Percentiles rank a stretch among this genome's conserved stretches.
Evolutionary conservation across 164 flowering plant genomes (phyloP).

Genomic region (Hamamelis virginiana): DNA sequence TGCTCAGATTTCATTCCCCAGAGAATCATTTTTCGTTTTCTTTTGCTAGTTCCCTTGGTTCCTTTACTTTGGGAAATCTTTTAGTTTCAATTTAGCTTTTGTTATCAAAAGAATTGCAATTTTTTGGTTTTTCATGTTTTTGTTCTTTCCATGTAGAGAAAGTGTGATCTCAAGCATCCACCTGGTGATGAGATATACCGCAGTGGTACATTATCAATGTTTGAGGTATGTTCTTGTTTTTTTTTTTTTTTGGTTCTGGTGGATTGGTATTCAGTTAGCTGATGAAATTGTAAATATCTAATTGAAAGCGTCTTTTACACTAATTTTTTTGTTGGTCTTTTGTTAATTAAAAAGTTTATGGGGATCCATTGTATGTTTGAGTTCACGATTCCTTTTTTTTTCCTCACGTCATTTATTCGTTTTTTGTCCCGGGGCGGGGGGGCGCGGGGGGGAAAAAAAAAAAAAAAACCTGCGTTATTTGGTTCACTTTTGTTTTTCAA

Average conservation of each 20-base stretch:
- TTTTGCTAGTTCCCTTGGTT: neutral
- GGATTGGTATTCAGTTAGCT: neutral
- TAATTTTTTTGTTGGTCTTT: neutral
- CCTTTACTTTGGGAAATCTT: neutral
- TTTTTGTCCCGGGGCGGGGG: too few relatives aligned
- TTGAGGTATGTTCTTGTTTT: conserved; percentile 60
- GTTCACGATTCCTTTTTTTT: neutral
- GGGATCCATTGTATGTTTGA: too few relatives aligned
- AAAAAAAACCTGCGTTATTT: neutral
- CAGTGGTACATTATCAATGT: conserved; percentile 91
- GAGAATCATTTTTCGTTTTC: neutral
- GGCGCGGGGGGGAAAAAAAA: too few relatives aligned
- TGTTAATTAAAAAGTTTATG: too few relatives aligned
- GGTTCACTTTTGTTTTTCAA: neutral
- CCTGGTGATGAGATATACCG: conserved; percentile 99
- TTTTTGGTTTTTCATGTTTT: neutral
- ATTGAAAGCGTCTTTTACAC: neutral
- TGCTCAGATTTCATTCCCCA: neutral
- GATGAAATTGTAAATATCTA: neutral
- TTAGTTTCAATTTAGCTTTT: neutral
- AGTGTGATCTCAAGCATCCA: conserved; percentile 99
- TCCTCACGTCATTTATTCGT: neutral
- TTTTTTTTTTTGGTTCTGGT: neutral
- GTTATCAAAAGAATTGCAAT: too few relatives aligned
- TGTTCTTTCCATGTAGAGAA: conserved; percentile 46